Evolutionary conservation across 2,329 filamentous ascomycete genomes (phyloP), one percentile per base, ranked within the genome.

Genomic region (Chaetomiaceae sp.): DNA sequence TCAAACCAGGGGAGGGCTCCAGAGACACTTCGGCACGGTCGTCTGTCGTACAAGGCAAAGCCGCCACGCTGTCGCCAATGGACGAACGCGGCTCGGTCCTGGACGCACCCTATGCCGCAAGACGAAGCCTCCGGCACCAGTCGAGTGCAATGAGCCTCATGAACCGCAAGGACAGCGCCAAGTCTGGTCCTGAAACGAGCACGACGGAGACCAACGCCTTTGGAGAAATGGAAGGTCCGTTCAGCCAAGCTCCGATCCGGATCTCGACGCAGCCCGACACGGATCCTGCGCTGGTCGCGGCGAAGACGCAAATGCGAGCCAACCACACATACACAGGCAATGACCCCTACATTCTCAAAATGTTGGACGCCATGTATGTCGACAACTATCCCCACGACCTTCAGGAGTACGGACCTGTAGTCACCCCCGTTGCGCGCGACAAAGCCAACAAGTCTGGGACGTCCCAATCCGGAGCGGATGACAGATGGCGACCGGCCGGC

Each of bases 311-410:
- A 32, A 78, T 78, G 51, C 76, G 74, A 48, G 75, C 78, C 3
- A 83, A 81, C 33, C 91, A 97, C 66, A 88, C 86, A 3, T 97
- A 98, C 61, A 76, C 80, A 36, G 93, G 93, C 1, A 89, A 86
- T 47, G 81, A 86, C 50, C 81, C 83, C 4, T 80, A 69, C 56
- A 79, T 86, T 43, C 68, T 85, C 38, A 76, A 76, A 59, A 83
- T 85, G 76, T 66, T 98, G 4, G 88, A 96, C 61, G 81, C 85
- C 5, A 89, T 97, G 69, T 96, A 91, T 60, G 74, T 81, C 20
- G 79, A 85, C 49, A 83, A 83, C 54, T 84, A 81, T 54, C 79
- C 81, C 9, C 78, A 78, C 43, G 80, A 85, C 52, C 69, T 83
- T 37, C 65, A 74, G 35, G 79, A 84, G 58, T 84, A 96, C 62